These are phyloP conservation scores for Euphorbia lathyris DNA, from an alignment of 345 rosid genomes.

Conservation along the genomic window DNA sequence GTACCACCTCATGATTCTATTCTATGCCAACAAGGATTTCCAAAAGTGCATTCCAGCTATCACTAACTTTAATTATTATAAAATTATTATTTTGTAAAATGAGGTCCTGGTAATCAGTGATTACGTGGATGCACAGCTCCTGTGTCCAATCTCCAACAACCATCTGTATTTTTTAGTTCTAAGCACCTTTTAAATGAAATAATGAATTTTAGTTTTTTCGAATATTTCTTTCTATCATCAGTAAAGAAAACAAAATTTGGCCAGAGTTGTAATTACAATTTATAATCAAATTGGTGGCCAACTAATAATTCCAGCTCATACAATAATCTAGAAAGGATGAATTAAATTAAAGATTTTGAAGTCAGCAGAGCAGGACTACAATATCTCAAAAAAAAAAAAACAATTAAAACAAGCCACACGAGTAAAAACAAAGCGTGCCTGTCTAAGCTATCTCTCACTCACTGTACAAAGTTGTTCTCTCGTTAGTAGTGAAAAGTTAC, in stretches of 20 bases:
- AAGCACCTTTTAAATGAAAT: too few relatives aligned
- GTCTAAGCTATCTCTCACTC: constrained; percentile 9
- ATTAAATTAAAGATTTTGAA: not conserved
- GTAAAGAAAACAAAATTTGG: not conserved
- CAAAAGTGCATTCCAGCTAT: constrained; percentile 34
- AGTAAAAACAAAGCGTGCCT: constrained; percentile 38
- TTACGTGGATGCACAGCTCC: constrained; percentile 40
- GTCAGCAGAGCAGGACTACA: not conserved
- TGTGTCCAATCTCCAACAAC: constrained; percentile 19
- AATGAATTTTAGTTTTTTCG: not conserved
- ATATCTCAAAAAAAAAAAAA: not conserved
- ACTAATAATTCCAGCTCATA: not conserved
- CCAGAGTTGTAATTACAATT: not conserved
- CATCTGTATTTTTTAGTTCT: not conserved
- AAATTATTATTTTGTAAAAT: too few relatives aligned
- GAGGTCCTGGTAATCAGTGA: constrained; percentile 13
- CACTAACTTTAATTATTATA: constrained; percentile 1
- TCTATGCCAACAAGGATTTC: not conserved
- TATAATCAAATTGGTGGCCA: constrained; percentile 7
- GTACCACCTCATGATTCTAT: constrained; percentile 16
- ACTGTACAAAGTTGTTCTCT: constrained; percentile 25
- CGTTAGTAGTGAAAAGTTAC: constrained; percentile 16
- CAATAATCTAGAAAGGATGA: not conserved
- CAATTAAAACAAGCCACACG: constrained; percentile 43
- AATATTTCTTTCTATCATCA: not conserved